Percentiles rank a stretch among this genome's conserved stretches.
Conservation (phyloP, 2,329 filamentous ascomycete genomes). For the Penicillium sp. region DNA sequence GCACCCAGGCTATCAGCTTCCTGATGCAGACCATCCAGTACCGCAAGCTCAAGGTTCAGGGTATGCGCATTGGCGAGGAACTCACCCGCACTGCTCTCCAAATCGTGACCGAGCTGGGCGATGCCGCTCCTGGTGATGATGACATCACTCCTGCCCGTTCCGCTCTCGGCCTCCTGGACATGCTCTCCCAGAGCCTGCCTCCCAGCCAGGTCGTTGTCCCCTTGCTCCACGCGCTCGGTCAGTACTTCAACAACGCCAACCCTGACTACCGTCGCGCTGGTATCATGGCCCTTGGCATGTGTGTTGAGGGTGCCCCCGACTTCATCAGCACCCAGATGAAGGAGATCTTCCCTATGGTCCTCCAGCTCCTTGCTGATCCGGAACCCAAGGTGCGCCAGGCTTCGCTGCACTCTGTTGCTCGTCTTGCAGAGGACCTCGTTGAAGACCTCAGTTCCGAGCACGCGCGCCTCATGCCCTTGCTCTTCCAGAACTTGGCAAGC, state of each 20-base stretch:
- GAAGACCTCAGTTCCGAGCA: conserved; percentile 84
- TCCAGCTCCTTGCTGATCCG: conserved; percentile 73
- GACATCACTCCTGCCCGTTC: conserved; percentile 77
- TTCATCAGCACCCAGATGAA: conserved; percentile 91
- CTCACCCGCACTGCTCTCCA: conserved; percentile 80
- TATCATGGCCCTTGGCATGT: conserved; percentile 84
- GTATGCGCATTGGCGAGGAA: conserved; percentile 73
- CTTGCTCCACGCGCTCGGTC: conserved; percentile 73
- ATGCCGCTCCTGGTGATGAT: conserved; percentile 60
- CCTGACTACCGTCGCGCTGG: conserved; percentile 77
- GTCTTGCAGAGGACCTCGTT: conserved; percentile 83
- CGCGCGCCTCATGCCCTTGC: conserved; percentile 68
- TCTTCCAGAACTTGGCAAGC: conserved; percentile 81
- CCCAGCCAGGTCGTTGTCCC: conserved; percentile 91
- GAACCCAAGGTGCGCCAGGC: conserved; percentile 77
- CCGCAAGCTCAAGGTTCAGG: conserved; percentile 91
- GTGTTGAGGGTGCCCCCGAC: conserved; percentile 91
- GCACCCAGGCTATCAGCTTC: conserved; percentile 85
- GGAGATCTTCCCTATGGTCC: conserved; percentile 73
- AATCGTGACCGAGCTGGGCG: conserved; percentile 80
- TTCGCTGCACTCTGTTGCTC: conserved; percentile 75
- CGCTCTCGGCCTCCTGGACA: conserved; percentile 77
- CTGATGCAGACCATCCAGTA: conserved; percentile 86
- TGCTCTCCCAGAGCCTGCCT: conserved; percentile 77
- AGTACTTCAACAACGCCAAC: conserved; percentile 66